These are phyloP conservation scores for Trametes cingulata DNA, from an alignment of 768 basidiomycete genomes.

Conservation along the genomic window DNA sequence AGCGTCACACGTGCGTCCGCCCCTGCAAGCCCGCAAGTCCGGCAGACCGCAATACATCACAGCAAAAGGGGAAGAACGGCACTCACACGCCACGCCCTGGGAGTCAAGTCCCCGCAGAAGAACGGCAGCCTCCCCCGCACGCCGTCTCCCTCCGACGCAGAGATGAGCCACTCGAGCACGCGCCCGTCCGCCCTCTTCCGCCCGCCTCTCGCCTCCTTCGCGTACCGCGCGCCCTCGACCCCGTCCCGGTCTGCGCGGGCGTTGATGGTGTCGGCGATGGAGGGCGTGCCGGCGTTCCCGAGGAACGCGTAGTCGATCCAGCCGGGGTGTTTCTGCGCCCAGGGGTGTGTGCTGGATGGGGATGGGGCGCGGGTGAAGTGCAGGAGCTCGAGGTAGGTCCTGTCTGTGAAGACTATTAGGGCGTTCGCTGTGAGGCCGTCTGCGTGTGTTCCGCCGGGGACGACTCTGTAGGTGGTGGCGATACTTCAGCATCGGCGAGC, in stretches of 20 bases:
- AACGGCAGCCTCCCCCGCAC: conserved; percentile 51
- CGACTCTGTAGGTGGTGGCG: conserved; percentile 47
- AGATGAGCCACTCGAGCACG: conserved; percentile 60
- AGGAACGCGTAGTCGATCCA: conserved; percentile 73
- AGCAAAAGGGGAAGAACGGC: too few species aligned
- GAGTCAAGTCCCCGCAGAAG: conserved; percentile 74
- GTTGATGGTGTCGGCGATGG: conserved; percentile 58
- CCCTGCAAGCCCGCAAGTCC: too few species aligned
- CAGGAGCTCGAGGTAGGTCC: conserved; percentile 69
- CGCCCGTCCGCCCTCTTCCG: conserved; percentile 56
- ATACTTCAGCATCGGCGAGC: background rate
- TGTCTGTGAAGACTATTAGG: conserved; percentile 61
- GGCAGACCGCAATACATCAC: too few species aligned
- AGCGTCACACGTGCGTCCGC: too few species aligned
- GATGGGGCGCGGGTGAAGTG: conserved; percentile 60
- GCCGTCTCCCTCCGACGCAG: conserved; percentile 35
- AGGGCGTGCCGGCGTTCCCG: conserved; percentile 44
- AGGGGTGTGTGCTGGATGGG: conserved; percentile 46
- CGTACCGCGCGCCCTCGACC: conserved; percentile 42
- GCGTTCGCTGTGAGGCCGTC: conserved; percentile 65
- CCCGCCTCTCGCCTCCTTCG: conserved; percentile 50
- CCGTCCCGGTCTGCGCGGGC: conserved; percentile 43
- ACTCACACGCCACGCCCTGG: conserved; percentile 57
- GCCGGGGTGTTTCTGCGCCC: conserved; percentile 55
- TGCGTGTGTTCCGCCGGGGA: conserved; percentile 65